Percentiles rank a stretch among this genome's conserved stretches.
phyloP scores from a whole-genome alignment of 306 rosid species.

The Rosa lucieae region DNA sequence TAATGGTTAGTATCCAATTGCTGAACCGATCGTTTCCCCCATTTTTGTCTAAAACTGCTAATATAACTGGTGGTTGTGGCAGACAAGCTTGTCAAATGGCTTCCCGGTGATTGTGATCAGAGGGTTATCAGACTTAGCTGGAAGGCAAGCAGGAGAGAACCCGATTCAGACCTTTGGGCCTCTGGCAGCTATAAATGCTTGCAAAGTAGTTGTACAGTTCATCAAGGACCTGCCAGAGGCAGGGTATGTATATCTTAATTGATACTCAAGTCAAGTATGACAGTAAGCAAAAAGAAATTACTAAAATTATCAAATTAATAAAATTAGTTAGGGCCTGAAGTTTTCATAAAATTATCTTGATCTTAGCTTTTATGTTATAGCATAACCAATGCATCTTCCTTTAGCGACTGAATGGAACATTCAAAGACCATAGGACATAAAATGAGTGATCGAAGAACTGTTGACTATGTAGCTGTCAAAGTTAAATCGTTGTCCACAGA shows the following conservation, averaged over 20 bases:
- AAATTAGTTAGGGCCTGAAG: not conserved
- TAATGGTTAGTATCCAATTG: conserved; percentile 33
- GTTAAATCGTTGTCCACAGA: too few species aligned
- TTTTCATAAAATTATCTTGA: not conserved
- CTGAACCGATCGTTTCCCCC: not conserved
- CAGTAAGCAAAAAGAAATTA: not conserved
- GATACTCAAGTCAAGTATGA: not conserved
- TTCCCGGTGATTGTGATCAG: conserved; percentile 43
- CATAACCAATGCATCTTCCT: too few species aligned
- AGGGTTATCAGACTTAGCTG: conserved; percentile 60
- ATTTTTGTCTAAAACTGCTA: not conserved
- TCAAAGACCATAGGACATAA: too few species aligned
- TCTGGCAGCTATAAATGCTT: conserved; percentile 49
- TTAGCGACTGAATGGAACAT: too few species aligned
- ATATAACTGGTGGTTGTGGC: conserved; percentile 8
- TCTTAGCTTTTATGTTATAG: too few species aligned
- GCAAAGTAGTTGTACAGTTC: conserved; percentile 33
- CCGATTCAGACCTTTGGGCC: conserved; percentile 31
- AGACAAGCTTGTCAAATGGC: conserved; percentile 53
- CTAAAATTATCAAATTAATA: not conserved
- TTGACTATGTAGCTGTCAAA: too few species aligned
- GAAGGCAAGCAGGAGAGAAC: conserved; percentile 42
- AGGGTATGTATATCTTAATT: not conserved
- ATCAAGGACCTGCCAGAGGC: conserved; percentile 20
- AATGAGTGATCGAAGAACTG: too few species aligned